These are phyloP conservation scores for Grosmannia serpens DNA, from an alignment of 2,329 filamentous ascomycete species.

Conservation along the genomic window DNA sequence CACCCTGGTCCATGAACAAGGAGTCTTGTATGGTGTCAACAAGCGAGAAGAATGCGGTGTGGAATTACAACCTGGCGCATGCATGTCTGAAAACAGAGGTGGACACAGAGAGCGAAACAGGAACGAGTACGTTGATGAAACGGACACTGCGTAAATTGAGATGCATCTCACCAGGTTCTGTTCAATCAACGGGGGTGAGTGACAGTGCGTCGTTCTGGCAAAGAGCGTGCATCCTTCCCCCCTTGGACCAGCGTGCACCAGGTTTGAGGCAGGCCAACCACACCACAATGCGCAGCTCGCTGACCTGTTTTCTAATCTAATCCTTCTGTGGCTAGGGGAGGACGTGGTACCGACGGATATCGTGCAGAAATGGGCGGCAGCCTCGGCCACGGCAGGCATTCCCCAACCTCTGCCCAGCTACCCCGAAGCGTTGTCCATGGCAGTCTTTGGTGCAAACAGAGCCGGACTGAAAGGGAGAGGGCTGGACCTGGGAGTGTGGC, in stretches of 20 bases:
- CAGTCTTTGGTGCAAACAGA: background rate
- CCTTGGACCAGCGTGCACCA: background rate
- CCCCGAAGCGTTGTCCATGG: background rate
- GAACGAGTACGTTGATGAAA: background rate
- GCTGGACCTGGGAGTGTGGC: background rate
- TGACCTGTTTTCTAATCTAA: background rate
- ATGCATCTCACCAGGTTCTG: background rate
- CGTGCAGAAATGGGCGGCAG: background rate
- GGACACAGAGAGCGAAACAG: background rate
- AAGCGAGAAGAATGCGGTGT: constrained; percentile 12
- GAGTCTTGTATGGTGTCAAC: constrained; percentile 7
- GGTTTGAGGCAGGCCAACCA: background rate
- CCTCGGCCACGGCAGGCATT: background rate
- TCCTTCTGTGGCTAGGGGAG: background rate
- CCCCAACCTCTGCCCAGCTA: background rate
- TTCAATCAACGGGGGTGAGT: background rate
- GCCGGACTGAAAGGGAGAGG: background rate
- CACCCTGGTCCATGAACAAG: background rate
- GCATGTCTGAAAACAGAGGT: constrained; percentile 1
- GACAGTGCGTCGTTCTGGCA: background rate
- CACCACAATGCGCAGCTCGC: background rate
- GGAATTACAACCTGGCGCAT: constrained; percentile 7
- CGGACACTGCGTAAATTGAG: background rate
- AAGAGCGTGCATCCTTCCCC: background rate
- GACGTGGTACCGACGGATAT: background rate